phyloP scores from a whole-genome alignment of 2,329 filamentous ascomycete species.

The Aspergillus sp. region DNA sequence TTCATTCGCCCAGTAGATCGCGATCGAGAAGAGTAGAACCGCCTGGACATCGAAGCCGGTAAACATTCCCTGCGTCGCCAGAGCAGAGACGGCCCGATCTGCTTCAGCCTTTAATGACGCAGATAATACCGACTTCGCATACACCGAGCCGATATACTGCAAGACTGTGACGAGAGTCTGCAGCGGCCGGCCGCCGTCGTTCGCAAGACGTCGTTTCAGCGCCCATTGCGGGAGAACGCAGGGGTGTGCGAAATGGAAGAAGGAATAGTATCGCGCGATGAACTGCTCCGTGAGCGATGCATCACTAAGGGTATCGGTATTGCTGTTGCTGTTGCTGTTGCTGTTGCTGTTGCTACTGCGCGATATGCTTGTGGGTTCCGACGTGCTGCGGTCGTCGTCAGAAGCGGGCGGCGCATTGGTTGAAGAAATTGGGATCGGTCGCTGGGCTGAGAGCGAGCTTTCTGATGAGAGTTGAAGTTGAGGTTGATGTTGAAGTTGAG shows the following conservation, averaged over 20 bases:
- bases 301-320: slow-evolving; percentile 2
- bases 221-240: slow-evolving; percentile 21
- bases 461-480: not conserved
- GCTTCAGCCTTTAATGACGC: not conserved
- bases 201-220: slow-evolving; percentile 10
- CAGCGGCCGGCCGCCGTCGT: slow-evolving; percentile 7
- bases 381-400: not conserved
- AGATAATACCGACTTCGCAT: slow-evolving; percentile 1
- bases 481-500: not conserved
- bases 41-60: slow-evolving; percentile 22
- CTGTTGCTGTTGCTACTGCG: not conserved
- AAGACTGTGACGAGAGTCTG: slow-evolving; percentile 22
- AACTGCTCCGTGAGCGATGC: slow-evolving; percentile 1
- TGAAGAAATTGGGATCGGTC: not conserved
- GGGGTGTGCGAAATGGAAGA: slow-evolving; percentile 26
- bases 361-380: not conserved
- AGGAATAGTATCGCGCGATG: slow-evolving; percentile 23
- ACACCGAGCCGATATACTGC: slow-evolving; percentile 26
- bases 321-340: too few species aligned
- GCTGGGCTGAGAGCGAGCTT: not conserved
- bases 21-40: slow-evolving; percentile 22
- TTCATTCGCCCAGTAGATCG: slow-evolving; percentile 20
- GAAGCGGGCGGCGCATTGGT: too few species aligned
- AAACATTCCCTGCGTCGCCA: not conserved
- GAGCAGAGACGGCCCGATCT: not conserved